Conservation (phyloP, 2,329 filamentous ascomycete genomes). For the Lizonia empirigonia region DNA sequence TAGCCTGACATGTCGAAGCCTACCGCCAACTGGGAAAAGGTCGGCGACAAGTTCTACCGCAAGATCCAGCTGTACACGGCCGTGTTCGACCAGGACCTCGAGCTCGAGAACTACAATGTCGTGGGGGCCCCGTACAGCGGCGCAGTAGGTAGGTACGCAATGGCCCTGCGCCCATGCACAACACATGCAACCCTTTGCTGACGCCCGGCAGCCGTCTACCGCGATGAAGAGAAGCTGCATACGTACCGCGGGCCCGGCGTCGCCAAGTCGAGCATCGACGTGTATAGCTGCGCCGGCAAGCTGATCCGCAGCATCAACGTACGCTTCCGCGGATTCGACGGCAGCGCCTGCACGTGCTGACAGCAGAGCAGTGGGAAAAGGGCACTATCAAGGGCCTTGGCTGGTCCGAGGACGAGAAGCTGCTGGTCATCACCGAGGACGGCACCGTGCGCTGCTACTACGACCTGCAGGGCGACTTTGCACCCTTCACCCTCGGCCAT, state of each 20-base stretch:
- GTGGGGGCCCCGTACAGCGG: conserved; percentile 92
- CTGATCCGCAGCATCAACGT: conserved; percentile 74
- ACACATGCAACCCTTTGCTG: background rate
- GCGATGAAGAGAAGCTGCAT: conserved; percentile 83
- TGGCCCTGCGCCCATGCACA: background rate
- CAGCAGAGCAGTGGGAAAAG: conserved; percentile 74
- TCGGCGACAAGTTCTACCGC: conserved; percentile 93
- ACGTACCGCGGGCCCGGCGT: conserved; percentile 74
- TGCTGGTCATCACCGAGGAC: conserved; percentile 86
- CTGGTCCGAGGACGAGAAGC: conserved; percentile 94
- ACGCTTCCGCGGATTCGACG: conserved; percentile 49
- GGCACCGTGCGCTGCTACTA: conserved; percentile 90
- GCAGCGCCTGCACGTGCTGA: conserved; percentile 4
- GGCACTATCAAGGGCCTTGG: conserved; percentile 85
- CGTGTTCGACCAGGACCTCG: conserved; percentile 89
- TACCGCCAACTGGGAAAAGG: conserved; percentile 90
- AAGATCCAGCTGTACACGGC: conserved; percentile 92
- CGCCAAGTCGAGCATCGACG: conserved; percentile 83
- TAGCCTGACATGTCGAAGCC: conserved; percentile 58
- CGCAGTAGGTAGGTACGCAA: conserved; percentile 73
- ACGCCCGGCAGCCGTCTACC: conserved; percentile 73
- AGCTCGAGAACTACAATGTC: conserved; percentile 93
- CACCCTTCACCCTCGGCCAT: conserved; percentile 89
- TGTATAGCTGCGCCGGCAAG: conserved; percentile 92
- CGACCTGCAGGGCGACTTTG: conserved; percentile 92